These are phyloP conservation scores for Mucor saturninus DNA, from an alignment of 371 early-diverging fungal species.

Conservation along the genomic window DNA sequence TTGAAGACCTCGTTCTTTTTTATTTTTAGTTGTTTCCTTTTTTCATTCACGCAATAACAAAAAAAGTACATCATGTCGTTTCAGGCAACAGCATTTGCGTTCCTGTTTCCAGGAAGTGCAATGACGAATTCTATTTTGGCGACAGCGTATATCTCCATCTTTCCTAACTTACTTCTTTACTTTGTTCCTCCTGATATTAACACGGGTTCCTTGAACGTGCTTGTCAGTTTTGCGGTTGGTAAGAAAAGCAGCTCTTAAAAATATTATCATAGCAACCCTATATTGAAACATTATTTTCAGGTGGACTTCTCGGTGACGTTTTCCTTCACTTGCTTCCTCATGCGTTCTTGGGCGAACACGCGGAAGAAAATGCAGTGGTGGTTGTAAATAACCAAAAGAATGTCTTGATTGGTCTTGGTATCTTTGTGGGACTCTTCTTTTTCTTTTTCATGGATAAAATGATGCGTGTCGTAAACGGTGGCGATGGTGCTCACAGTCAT, in stretches of 20 bases:
- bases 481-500: slow-evolving; percentile 59
- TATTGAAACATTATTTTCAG: slow-evolving; percentile 17
- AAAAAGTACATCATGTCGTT: slow-evolving; percentile 33
- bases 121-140: slow-evolving; percentile 76
- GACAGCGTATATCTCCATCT: slow-evolving; percentile 83
- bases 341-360: slow-evolving; percentile 66
- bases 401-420: slow-evolving; percentile 72
- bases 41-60: not conserved
- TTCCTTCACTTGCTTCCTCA: slow-evolving; percentile 86
- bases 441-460: slow-evolving; percentile 84
- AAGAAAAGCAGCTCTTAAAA: not conserved
- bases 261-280: not conserved
- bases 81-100: slow-evolving; percentile 52
- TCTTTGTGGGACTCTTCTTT: slow-evolving; percentile 75
- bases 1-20: not conserved
- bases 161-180: slow-evolving; percentile 81
- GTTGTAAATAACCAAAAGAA: slow-evolving; percentile 61
- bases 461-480: slow-evolving; percentile 80
- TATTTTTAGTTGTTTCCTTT: not conserved
- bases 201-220: slow-evolving; percentile 68
- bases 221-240: slow-evolving; percentile 87
- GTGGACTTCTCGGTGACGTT: slow-evolving; percentile 85
- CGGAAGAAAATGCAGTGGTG: slow-evolving; percentile 51
- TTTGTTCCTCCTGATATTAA: slow-evolving; percentile 84
- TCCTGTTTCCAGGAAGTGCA: slow-evolving; percentile 67